Conservation (phyloP, 768 basidiomycete species). For the Tricholoma matsutake region DNA sequence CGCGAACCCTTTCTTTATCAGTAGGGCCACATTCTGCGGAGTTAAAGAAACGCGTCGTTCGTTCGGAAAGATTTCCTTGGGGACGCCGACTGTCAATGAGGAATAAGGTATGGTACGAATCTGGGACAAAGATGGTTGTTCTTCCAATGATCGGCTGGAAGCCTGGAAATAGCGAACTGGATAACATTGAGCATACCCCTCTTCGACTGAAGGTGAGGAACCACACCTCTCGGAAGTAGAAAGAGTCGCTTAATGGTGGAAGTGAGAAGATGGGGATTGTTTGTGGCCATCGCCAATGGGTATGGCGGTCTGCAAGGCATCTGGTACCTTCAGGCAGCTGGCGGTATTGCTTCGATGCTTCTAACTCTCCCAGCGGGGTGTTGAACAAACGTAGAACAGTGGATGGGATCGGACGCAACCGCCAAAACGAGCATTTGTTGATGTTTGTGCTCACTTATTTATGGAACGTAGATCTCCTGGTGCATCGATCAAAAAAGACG, state of each 20-base stretch:
- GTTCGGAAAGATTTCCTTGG: slow-evolving; percentile 71
- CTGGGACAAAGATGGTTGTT: slow-evolving; percentile 23
- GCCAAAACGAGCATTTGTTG: neutral
- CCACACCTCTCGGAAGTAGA: slow-evolving; percentile 13
- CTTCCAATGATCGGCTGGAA: slow-evolving; percentile 25
- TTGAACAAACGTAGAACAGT: neutral
- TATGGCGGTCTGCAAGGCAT: slow-evolving; percentile 33
- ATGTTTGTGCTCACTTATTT: no score
- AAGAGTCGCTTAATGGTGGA: neutral
- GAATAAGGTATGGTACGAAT: slow-evolving; percentile 57
- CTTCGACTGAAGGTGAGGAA: slow-evolving; percentile 5
- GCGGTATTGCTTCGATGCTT: neutral
- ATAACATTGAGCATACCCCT: neutral
- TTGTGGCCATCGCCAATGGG: slow-evolving; percentile 24
- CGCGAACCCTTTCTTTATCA: slow-evolving; percentile 81
- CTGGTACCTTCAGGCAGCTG: slow-evolving; percentile 10
- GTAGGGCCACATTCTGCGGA: slow-evolving; percentile 68
- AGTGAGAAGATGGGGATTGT: slow-evolving; percentile 18
- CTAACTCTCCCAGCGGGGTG: neutral
- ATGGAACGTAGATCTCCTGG: no score
- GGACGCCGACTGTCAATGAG: slow-evolving; percentile 71
- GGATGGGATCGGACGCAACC: neutral
- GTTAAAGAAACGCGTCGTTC: slow-evolving; percentile 82
- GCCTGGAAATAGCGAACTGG: slow-evolving; percentile 34
- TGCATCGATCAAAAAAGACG: no score